Base-by-base conservation (phyloP, 2,329 filamentous ascomycete genomes). In the Fusarium sp. region DNA sequence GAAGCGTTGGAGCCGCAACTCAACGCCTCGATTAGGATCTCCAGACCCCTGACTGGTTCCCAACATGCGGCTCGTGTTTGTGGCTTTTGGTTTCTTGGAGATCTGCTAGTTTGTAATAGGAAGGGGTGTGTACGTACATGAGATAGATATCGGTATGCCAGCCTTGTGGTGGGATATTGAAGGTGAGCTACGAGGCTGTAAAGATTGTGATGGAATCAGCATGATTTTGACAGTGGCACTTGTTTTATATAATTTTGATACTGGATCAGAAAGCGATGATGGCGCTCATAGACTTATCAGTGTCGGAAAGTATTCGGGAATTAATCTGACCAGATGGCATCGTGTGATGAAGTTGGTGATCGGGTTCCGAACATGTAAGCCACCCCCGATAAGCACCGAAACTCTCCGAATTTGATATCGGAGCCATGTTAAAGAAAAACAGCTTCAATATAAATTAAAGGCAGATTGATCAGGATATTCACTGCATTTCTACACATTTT, bases 11-110 rank as follows among this genome's bases (percentile, higher is more conserved):
- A 69, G 65, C 48, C 30, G 41, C 30, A 41, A 50, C 61, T 70
- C 69, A 72, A 73, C 69, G 65, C 60, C 64, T 46, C 37, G 18
- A 50, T 69, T 46, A 44, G 7, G 38, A 57, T 45, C 48, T 37
- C 48, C 48, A 58, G 17, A 60, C 57, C 64, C 69, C 64, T 73
- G 64, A 73, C 60, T 73, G 70, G 67, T 55, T 69, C 73, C 65
- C 73, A 75, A 75, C 73, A 75, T 60, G 65, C 56, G 66, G 62
- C 60, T 72, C 58, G 53, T 67, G 38, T 44, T 48, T 72, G 69
- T 72, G 69, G 69, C 69, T 71, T 71, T 71, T 58, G 40, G 17
- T n/a, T 42, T 52, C 60, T 62, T 62, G 61, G 60, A 69, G 56
- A 63, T 48, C 17, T 57, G 50, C 54, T 63, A 67, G 44, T 17